Base-by-base conservation (phyloP, 2,329 filamentous ascomycete genomes). In the Bretziella fagacearum region DNA sequence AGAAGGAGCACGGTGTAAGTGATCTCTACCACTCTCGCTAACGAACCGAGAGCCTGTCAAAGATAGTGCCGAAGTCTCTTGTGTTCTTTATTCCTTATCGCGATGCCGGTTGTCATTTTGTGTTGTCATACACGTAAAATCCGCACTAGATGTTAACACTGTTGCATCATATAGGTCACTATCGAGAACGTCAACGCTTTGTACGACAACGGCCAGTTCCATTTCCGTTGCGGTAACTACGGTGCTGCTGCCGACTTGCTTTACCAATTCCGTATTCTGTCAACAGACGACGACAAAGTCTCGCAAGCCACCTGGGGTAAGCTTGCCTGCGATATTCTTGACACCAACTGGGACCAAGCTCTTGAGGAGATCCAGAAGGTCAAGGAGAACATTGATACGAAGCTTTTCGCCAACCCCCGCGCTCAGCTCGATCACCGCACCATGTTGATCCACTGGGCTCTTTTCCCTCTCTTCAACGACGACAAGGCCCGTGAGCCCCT, bases 401-500 rank as follows among this genome's bases (percentile, higher is more conserved):
- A 86, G 62, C 79, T 96, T 53, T 95, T 94, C 74, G 91, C 81
- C 74, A 95, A 94, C 72, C 84, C 89, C 23, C 76, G 95, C 54
- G 87, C 84, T 51, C 91, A 98, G 69, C 81, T 98, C 53, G 81
- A 89, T 63, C 89, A 95, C 73, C 84, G 91, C 61, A 93, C 87
- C 50, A 94, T 89, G 84, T 73, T 98, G 58, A 82, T 94, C 58
- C 91, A 98, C 81, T 98, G 91, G 87, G 80, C 84, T 39, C 79
- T 98, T 52, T 98, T 96, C 77, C 89, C 91, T 52, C 87, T 95
- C 68, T 98, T 96, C 77, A 96, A 98, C 77, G 81, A 84, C 68
- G 89, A 96, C 59, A 73, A 78, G 54, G 84, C 85, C 50, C 85
- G 89, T 59, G 91, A 98, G 61, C 76, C 77, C 56, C 75, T 98